These are phyloP conservation scores for Poronia punctata DNA, from an alignment of 495 filamentous ascomycete genomes.

Conservation along the genomic window DNA sequence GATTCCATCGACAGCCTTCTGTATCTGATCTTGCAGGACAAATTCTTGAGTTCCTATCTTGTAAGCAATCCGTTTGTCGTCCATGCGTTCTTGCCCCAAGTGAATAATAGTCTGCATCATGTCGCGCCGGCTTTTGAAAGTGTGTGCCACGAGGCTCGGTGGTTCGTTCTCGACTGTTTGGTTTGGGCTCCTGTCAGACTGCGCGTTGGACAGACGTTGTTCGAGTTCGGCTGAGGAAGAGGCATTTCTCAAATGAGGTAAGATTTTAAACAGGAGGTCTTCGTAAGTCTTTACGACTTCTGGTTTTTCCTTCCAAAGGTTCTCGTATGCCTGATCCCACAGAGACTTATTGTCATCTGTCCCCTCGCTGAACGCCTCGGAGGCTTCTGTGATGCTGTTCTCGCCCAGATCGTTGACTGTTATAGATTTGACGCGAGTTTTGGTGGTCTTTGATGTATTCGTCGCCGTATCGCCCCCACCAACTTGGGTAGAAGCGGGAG, in stretches of 20 bases:
- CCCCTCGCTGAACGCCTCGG: no score
- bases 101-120: conserved; percentile 9
- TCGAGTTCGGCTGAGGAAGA: neutral
- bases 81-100: conserved; percentile 6
- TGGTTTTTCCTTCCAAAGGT: conserved; percentile 1
- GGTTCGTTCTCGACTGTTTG: neutral
- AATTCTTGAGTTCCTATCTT: conserved; percentile 11
- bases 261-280: conserved; percentile 7
- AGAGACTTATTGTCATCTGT: no score
- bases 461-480: no score
- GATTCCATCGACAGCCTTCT: conserved; percentile 3
- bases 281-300: conserved; percentile 10
- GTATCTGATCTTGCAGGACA: conserved; percentile 13
- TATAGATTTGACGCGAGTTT: no score
- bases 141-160: neutral
- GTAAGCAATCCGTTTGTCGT: conserved; percentile 8
- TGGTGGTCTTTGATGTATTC: no score
- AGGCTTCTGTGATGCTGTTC: no score
- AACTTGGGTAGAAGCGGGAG: no score
- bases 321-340: conserved; percentile 15
- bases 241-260: neutral
- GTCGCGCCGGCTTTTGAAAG: neutral
- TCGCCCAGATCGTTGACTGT: no score
- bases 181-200: no score
- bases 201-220: neutral